Evolutionary conservation across 2,329 filamentous ascomycete genomes (phyloP).

Genomic region (Pseudohalonectria lignicola): DNA sequence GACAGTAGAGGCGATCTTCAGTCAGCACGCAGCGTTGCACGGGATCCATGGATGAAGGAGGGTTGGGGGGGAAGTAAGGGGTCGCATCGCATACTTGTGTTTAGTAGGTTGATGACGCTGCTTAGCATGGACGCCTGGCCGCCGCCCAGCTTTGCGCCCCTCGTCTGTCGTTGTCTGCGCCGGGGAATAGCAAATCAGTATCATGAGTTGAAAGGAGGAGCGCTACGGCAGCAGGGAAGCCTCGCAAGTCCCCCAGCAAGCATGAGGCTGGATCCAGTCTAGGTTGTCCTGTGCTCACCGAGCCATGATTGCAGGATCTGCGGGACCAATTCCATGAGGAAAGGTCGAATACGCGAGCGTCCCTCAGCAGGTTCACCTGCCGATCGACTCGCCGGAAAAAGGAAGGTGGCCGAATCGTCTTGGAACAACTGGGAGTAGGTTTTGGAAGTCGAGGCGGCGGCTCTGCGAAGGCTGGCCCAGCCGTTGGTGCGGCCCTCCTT

Average conservation of each 20-base stretch:
- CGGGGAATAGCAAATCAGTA: no score
- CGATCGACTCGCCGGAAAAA: no score
- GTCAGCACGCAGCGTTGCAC: constrained; percentile 7
- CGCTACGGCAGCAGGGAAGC: no score
- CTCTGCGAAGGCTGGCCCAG: no score
- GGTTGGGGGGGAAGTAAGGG: neutral
- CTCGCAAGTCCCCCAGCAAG: no score
- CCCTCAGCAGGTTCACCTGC: constrained; percentile 1
- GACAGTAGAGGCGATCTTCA: no score
- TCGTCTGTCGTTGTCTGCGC: constrained; percentile 40
- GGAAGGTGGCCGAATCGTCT: neutral
- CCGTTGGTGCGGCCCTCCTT: no score
- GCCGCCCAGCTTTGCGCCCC: constrained; percentile 63
- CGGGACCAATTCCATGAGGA: constrained; percentile 30
- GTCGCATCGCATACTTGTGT: constrained; percentile 58
- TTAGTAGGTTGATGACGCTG: constrained; percentile 89
- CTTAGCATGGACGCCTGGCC: constrained; percentile 82
- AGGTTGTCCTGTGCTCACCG: no score
- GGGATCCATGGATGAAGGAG: no score
- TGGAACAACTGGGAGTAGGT: neutral
- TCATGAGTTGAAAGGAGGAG: no score
- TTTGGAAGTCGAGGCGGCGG: no score
- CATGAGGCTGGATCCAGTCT: no score
- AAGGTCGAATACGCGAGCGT: constrained; percentile 47
- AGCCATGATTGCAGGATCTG: constrained; percentile 32